Conservation (phyloP, 805 yeast species). For the Saturnispora halmiae region DNA sequence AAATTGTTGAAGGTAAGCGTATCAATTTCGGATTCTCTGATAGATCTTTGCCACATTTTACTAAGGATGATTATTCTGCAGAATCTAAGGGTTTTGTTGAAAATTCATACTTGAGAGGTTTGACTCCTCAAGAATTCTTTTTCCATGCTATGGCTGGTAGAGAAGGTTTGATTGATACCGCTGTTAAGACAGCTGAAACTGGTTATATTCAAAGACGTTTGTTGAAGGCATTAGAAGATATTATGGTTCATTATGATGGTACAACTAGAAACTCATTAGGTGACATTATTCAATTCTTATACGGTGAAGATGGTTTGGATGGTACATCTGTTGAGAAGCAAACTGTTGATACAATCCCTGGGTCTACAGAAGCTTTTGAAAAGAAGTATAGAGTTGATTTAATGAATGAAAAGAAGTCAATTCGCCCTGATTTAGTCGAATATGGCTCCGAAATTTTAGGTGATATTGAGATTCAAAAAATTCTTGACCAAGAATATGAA, state of each 20-base stretch:
- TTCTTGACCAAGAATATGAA: conserved; percentile 75
- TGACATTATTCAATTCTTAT: conserved; percentile 88
- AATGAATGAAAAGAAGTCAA: conserved; percentile 50
- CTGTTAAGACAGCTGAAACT: conserved; percentile 98
- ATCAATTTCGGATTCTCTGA: conserved; percentile 96
- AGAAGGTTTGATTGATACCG: conserved; percentile 99
- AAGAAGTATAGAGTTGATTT: conserved; percentile 79
- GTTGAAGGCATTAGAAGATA: conserved; percentile 96
- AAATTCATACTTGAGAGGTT: conserved; percentile 92
- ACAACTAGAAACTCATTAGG: conserved; percentile 97
- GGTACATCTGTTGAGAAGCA: conserved; percentile 97
- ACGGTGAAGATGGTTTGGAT: conserved; percentile 99
- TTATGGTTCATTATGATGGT: conserved; percentile 90
- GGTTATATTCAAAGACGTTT: conserved; percentile 98
- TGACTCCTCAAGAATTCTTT: conserved; percentile 97
- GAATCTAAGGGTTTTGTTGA: conserved; percentile 98
- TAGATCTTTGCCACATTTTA: conserved; percentile 94
- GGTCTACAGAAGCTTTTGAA: conserved; percentile 77
- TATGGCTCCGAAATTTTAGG: conserved; percentile 88
- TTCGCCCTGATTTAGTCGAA: conserved; percentile 70
- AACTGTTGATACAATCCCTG: conserved; percentile 90
- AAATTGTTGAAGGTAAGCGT: conserved; percentile 99
- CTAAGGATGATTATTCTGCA: conserved; percentile 97
- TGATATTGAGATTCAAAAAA: conserved; percentile 70
- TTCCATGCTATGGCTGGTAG: conserved; percentile 99